Conservation (phyloP, 2,329 filamentous ascomycete species). For the Cercospora zeae-maydis region DNA sequence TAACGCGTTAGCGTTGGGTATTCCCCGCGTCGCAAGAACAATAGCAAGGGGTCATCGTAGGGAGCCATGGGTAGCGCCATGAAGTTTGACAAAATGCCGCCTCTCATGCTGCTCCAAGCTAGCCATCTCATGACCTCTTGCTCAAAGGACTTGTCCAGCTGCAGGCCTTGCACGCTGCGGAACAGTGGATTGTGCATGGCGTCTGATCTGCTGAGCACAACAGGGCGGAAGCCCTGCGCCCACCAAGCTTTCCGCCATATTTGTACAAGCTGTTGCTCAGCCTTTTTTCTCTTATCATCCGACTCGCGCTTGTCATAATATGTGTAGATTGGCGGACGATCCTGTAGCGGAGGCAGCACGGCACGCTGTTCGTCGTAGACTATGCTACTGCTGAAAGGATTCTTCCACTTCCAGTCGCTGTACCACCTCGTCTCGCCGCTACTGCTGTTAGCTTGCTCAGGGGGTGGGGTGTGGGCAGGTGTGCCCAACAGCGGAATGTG, state of each 20-base stretch:
- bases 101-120: slow-evolving; percentile 88
- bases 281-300: slow-evolving; percentile 61
- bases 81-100: slow-evolving; percentile 74
- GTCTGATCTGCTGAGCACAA: slow-evolving; percentile 75
- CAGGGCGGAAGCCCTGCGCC: slow-evolving; percentile 84
- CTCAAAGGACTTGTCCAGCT: slow-evolving; percentile 61
- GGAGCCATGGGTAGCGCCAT: slow-evolving; percentile 80
- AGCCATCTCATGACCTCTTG: slow-evolving; percentile 78
- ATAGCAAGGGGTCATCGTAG: slow-evolving; percentile 67
- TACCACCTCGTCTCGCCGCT: slow-evolving; percentile 80
- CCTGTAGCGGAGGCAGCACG: slow-evolving; percentile 71
- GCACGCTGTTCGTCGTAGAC: slow-evolving; percentile 77
- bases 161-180: slow-evolving; percentile 60
- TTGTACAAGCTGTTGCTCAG: slow-evolving; percentile 74
- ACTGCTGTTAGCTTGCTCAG: slow-evolving; percentile 72
- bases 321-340: slow-evolving; percentile 77
- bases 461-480: slow-evolving; percentile 67
- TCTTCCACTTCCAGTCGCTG: slow-evolving; percentile 83
- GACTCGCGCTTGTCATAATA: slow-evolving; percentile 73
- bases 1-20: slow-evolving; percentile 72
- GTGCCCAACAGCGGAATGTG: slow-evolving; percentile 58
- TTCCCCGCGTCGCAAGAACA: slow-evolving; percentile 70
- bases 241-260: slow-evolving; percentile 94
- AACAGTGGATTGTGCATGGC: slow-evolving; percentile 81
- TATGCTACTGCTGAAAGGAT: slow-evolving; percentile 79